Percentiles rank a stretch among this genome's conserved stretches.
Evolutionary conservation across 2,329 filamentous ascomycete species (phyloP).

Genomic region (Fusarium nelsonii): DNA sequence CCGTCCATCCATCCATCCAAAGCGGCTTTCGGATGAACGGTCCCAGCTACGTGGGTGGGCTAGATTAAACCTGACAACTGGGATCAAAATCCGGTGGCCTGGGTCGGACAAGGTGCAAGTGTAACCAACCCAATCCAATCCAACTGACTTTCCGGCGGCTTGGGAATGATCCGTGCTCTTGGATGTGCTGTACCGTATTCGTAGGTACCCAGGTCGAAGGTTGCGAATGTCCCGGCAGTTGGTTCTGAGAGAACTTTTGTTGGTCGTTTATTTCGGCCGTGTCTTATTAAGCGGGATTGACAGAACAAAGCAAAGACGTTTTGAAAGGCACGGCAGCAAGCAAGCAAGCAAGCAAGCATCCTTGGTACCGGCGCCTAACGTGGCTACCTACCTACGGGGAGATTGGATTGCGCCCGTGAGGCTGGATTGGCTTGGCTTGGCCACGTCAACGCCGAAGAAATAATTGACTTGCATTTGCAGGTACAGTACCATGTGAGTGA

Average conservation of each 20-base stretch:
- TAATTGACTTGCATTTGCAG: conserved; percentile 6
- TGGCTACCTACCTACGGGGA: conserved; percentile 3
- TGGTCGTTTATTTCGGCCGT: not conserved
- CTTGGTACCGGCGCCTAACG: not conserved
- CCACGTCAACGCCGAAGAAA: conserved; percentile 20
- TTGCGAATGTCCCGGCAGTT: conserved; percentile 9
- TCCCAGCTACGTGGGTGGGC: conserved; percentile 44
- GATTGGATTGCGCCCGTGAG: conserved; percentile 9
- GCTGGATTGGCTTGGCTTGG: not conserved
- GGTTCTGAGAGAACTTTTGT: not conserved
- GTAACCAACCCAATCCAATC: conserved; percentile 14
- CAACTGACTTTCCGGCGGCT: conserved; percentile 37
- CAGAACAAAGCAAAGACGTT: conserved; percentile 6
- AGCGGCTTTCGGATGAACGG: conserved; percentile 16
- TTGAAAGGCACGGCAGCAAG: not conserved
- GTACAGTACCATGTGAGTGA: conserved; percentile 5
- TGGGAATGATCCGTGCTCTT: conserved; percentile 36
- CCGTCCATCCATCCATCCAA: not conserved
- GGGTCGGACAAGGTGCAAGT: conserved; percentile 37
- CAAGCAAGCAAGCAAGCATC: not conserved
- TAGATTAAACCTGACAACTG: conserved; percentile 37
- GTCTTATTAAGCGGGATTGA: not conserved
- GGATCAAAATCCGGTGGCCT: conserved; percentile 46
- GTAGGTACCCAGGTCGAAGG: not conserved
- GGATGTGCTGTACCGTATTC: not conserved